Percentiles rank a stretch among this genome's conserved stretches.
Evolutionary conservation across 2,329 filamentous ascomycete species (phyloP).

Genomic region (Cytospora mali): DNA sequence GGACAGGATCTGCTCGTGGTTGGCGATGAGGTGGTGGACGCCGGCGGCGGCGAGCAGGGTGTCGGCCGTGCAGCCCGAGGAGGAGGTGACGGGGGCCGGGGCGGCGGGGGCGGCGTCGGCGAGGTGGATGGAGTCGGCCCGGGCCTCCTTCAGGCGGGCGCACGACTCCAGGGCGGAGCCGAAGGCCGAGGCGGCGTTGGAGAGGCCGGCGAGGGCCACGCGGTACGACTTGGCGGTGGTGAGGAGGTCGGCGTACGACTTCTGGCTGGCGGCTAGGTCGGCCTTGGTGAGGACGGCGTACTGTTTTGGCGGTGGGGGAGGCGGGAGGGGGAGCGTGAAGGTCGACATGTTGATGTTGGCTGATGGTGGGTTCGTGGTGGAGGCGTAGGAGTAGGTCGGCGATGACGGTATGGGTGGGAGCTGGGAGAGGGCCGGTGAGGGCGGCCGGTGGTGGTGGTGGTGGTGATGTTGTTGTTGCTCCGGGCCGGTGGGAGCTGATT

Average conservation of each 20-base stretch:
- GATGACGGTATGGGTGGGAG: conserved; percentile 64
- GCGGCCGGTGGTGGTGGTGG: conserved; percentile 34
- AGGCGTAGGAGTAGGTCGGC: conserved; percentile 63
- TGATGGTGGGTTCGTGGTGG: conserved; percentile 60
- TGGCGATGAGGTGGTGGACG: conserved; percentile 68
- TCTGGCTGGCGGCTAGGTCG: conserved; percentile 65
- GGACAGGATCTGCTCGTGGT: conserved; percentile 70
- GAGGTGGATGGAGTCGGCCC: conserved; percentile 57
- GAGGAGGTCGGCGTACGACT: conserved; percentile 64
- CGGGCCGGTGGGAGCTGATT: background rate
- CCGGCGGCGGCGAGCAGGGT: conserved; percentile 63
- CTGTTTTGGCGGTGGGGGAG: conserved; percentile 60
- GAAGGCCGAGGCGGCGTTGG: conserved; percentile 63
- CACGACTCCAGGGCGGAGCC: conserved; percentile 67
- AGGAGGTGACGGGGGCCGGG: conserved; percentile 45
- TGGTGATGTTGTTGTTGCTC: conserved; percentile 1
- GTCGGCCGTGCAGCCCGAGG: conserved; percentile 63
- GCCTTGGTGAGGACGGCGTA: conserved; percentile 64
- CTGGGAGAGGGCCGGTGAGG: conserved; percentile 57
- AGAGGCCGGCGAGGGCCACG: conserved; percentile 61
- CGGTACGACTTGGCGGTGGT: conserved; percentile 66
- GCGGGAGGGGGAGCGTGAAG: conserved; percentile 63
- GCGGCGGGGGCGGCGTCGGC: conserved; percentile 23
- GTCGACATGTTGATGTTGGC: conserved; percentile 34
- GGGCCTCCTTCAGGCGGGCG: conserved; percentile 68